These are phyloP conservation scores for Stephania cephalantha DNA, from an alignment of 164 flowering plant genomes.

Conservation along the genomic window DNA sequence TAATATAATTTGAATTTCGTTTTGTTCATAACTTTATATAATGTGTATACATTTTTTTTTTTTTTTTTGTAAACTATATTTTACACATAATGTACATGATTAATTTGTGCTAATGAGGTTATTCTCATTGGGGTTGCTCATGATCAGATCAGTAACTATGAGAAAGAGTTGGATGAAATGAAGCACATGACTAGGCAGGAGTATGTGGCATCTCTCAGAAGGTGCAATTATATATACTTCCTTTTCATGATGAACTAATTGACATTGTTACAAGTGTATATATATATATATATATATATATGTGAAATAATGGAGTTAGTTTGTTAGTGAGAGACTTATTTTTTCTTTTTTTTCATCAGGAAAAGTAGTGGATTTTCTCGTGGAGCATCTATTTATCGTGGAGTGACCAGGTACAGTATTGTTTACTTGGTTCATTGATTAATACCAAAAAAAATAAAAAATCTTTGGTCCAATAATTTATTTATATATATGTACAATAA, in stretches of 20 bases:
- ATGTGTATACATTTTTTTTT: no score
- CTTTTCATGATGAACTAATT: background rate
- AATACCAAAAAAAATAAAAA: no score
- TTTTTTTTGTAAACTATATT: no score
- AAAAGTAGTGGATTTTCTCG: constrained; percentile 97
- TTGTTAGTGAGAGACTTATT: background rate
- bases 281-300: background rate
- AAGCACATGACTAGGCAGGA: constrained; percentile 96
- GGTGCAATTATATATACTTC: constrained; percentile 30
- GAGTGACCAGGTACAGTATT: constrained; percentile 69
- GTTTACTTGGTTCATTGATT: no score
- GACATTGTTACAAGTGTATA: background rate
- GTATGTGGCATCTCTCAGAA: constrained; percentile 79
- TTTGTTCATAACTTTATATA: background rate
- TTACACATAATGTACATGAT: no score
- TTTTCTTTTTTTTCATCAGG: constrained; percentile 34
- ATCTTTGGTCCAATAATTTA: no score
- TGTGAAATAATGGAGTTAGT: background rate
- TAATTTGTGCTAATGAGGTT: background rate
- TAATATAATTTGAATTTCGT: background rate
- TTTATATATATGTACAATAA: no score
- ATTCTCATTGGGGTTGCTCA: background rate
- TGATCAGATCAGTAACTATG: constrained; percentile 64
- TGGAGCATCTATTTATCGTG: constrained; percentile 92
- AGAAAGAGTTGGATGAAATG: constrained; percentile 88